A percentile compares a stretch with the other conserved stretches of the same genome.
phyloP scores from a whole-genome alignment of 2,329 filamentous ascomycete genomes.

The Chaetomiaceae sp. region DNA sequence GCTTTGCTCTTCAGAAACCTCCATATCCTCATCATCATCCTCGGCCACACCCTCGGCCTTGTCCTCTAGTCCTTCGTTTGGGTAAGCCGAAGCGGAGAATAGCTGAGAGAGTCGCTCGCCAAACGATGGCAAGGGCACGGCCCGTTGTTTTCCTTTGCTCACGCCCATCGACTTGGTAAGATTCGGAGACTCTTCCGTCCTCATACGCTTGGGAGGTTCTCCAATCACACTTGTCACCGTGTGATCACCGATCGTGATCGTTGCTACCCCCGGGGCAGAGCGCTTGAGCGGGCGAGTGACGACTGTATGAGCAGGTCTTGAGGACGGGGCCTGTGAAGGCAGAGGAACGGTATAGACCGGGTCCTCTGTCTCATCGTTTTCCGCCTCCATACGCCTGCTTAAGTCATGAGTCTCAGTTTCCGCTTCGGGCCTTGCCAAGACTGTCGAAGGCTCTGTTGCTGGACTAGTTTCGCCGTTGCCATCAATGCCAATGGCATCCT shows the following conservation, averaged over 20 bases:
- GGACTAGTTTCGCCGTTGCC: neutral
- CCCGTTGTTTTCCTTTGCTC: slow-evolving; percentile 15
- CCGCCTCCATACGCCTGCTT: neutral
- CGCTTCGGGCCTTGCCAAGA: neutral
- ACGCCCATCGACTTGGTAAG: neutral
- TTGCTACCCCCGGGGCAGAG: slow-evolving; percentile 57
- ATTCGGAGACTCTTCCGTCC: slow-evolving; percentile 19
- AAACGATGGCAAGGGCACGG: slow-evolving; percentile 35
- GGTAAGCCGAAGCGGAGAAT: slow-evolving; percentile 35
- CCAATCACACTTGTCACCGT: slow-evolving; percentile 63
- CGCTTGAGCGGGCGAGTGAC: slow-evolving; percentile 43
- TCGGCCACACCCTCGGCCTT: slow-evolving; percentile 13
- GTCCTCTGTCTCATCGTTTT: slow-evolving; percentile 5
- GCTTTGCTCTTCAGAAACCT: slow-evolving; percentile 8
- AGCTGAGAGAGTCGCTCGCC: slow-evolving; percentile 39
- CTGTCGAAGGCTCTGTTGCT: neutral
- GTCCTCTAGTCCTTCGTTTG: slow-evolving; percentile 19
- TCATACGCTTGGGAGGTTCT: slow-evolving; percentile 42
- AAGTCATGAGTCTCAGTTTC: slow-evolving; percentile 15
- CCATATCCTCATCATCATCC: slow-evolving; percentile 14
- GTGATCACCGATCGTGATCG: slow-evolving; percentile 66
- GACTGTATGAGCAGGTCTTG: slow-evolving; percentile 21
- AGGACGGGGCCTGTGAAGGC: slow-evolving; percentile 28
- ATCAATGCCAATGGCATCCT: neutral
- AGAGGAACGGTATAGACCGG: slow-evolving; percentile 24